A percentile compares a stretch with the other conserved stretches of the same genome.
phyloP scores from a whole-genome alignment of 78 protist genomes.

The Polysphondylium violaceum region DNA sequence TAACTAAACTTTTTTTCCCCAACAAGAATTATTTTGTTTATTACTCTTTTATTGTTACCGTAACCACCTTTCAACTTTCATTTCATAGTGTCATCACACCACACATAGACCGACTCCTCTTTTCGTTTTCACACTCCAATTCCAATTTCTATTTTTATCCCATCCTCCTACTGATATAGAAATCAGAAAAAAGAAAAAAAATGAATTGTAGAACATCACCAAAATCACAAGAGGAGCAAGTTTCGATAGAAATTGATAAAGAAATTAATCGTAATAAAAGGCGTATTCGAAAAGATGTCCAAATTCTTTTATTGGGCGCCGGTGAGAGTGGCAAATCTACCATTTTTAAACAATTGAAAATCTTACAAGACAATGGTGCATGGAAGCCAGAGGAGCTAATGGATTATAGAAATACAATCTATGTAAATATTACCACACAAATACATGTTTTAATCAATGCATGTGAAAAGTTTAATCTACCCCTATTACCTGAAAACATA shows the following conservation, averaged over 20 bases:
- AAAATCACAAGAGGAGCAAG: too few species aligned
- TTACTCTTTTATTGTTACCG: too few species aligned
- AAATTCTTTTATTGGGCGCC: constrained; percentile 86
- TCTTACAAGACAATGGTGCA: constrained; percentile 69
- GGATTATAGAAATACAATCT: constrained; percentile 47
- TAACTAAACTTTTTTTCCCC: too few species aligned
- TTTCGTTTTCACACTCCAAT: too few species aligned
- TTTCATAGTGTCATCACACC: too few species aligned
- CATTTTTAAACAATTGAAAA: constrained; percentile 78
- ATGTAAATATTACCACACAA: constrained; percentile 70
- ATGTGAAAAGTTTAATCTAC: constrained; percentile 2
- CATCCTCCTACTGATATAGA: too few species aligned
- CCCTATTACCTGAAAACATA: constrained; percentile 5
- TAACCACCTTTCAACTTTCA: too few species aligned
- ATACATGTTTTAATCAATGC: constrained; percentile 41
- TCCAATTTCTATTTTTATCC: too few species aligned
- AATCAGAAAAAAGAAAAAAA: too few species aligned
- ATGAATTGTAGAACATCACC: too few species aligned
- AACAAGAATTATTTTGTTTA: too few species aligned
- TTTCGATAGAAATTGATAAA: constrained; percentile 43
- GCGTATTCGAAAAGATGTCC: constrained; percentile 9
- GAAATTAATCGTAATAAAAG: constrained; percentile 14
- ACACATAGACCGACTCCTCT: too few species aligned
- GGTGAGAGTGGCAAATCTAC: constrained; percentile 96
- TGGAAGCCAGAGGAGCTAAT: constrained; percentile 17